Evolutionary conservation across 306 rosid species (phyloP), one percentile per base, ranked within the genome.

Genomic region (Corylus avellana): DNA sequence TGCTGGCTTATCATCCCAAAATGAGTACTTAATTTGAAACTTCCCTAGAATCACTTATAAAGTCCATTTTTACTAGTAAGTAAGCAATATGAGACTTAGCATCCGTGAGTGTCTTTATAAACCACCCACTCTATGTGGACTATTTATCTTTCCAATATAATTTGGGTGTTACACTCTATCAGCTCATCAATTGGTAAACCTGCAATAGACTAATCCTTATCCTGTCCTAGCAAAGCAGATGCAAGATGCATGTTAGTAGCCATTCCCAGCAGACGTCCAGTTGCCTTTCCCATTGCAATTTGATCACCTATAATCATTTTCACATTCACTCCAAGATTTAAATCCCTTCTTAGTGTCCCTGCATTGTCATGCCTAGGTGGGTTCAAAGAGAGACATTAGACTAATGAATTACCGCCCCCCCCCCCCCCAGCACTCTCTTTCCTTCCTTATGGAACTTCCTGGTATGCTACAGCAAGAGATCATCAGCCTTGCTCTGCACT

Each of bases 231-330:
- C 81, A 94, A 90, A 72, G 97, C 98, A 79, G 98, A 94, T 72
- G 98, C 86, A 64, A 97, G 98, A 85, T 94, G 92, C 97, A 94
- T 94, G 77, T 94, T 94, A 82, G 97, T 94, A 72, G 95, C 98
- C 98, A 94, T 94, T 85, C 98, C 98, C 90, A 94, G 85, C 42
- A 97, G 94, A 69, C 97, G 98, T 46, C 98, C 98, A 7, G 98
- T 94, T 86, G 92, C 98, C 92, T 94, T 94, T 77, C 97, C 98
- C 29, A 94, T 94, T 27, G 98, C 98, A 72, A 94, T 87, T 80
- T 94, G 98, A 86, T 94, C 98, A 95, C 98, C 98, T 80, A 98
- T 95, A 72, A 95, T 95, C 98, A 92, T 95, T 84, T 95, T 95
- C 81, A 95, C 98, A 82, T 90, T 95, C 17, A 95, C 98, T 85